phyloP scores from a whole-genome alignment of 2,329 filamentous ascomycete genomes.

The Neofusicoccum parvum region DNA sequence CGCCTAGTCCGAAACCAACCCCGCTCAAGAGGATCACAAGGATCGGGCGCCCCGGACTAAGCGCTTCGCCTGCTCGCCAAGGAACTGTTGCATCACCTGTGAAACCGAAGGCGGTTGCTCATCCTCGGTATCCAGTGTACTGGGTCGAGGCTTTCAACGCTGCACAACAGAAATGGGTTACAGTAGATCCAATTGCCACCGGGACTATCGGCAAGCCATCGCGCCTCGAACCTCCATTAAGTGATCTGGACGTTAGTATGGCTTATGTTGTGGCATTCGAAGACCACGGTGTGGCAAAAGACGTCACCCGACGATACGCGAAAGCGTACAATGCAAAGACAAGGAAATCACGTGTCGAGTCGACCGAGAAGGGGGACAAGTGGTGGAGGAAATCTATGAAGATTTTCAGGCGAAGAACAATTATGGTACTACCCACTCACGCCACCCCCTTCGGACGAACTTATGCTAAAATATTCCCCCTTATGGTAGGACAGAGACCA shows the following conservation, averaged over 20 bases:
- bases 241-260: constrained; percentile 74
- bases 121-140: constrained; percentile 71
- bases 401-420: constrained; percentile 40
- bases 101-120: constrained; percentile 6
- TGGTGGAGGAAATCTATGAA: constrained; percentile 60
- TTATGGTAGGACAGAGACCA: constrained; percentile 68
- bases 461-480: not conserved
- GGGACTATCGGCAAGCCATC: constrained; percentile 73
- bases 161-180: constrained; percentile 87
- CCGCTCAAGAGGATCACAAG: constrained; percentile 18
- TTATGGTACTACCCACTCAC: constrained; percentile 21
- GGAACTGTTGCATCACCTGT: not conserved
- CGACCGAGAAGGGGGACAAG: constrained; percentile 54
- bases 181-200: constrained; percentile 83
- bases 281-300: constrained; percentile 72
- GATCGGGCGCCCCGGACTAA: constrained; percentile 1
- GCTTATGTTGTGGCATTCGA: constrained; percentile 86
- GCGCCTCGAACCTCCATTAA: constrained; percentile 79
- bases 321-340: constrained; percentile 93
- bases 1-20: not conserved
- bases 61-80: not conserved
- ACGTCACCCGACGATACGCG: constrained; percentile 85
- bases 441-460: too few relatives aligned
- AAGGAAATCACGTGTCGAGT: constrained; percentile 76
- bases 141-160: constrained; percentile 93